These are phyloP conservation scores for Pestalotiopsis sp. DNA, from an alignment of 2,329 filamentous ascomycete species.

Conservation along the genomic window DNA sequence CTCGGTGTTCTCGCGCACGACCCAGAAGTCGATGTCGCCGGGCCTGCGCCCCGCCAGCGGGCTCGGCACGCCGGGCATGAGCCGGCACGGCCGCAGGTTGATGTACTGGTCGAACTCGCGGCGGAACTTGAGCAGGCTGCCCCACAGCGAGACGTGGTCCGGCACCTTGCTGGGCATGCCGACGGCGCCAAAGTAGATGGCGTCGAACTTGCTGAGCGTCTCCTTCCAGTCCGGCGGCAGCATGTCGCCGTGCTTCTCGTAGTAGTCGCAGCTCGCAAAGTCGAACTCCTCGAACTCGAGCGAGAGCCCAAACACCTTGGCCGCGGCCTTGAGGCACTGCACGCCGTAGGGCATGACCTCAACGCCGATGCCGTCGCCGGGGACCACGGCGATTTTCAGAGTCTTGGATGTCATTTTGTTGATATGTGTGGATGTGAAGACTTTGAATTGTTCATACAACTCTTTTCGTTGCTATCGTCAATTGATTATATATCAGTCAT, in stretches of 20 bases:
- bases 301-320: constrained; percentile 50
- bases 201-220: constrained; percentile 60
- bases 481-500: not conserved
- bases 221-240: constrained; percentile 50
- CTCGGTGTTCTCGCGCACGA: constrained; percentile 66
- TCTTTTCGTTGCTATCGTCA: not conserved
- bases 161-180: constrained; percentile 58
- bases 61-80: constrained; percentile 61
- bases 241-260: constrained; percentile 44
- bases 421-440: not conserved
- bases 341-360: constrained; percentile 69
- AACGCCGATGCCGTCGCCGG: constrained; percentile 70
- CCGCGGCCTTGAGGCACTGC: constrained; percentile 57
- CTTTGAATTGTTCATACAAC: not conserved
- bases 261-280: constrained; percentile 68
- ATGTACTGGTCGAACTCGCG: constrained; percentile 70
- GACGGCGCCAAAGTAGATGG: constrained; percentile 70
- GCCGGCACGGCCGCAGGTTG: constrained; percentile 66
- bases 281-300: constrained; percentile 64
- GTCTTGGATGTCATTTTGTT: constrained; percentile 15
- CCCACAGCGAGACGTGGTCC: constrained; percentile 70
- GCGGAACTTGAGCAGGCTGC: constrained; percentile 67
- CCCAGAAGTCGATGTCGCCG: constrained; percentile 66
- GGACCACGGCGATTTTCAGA: constrained; percentile 61
- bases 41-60: constrained; percentile 55